These are phyloP conservation scores for Oldenlandia corymbosa DNA, from an alignment of 257 asterid genomes.

Conservation along the genomic window DNA sequence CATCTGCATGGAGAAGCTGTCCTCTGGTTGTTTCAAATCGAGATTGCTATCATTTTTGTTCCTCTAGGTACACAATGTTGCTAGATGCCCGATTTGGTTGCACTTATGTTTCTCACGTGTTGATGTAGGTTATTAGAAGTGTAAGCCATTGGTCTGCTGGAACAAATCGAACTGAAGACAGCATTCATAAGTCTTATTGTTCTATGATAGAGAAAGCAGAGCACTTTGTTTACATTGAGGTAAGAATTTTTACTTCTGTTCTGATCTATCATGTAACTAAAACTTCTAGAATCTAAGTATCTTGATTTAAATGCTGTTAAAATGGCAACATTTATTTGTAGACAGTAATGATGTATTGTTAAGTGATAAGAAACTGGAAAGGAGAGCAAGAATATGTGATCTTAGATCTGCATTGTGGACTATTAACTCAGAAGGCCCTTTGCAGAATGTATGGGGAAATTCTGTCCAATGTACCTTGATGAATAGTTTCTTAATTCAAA, in stretches of 20 bases:
- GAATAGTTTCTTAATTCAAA: no score
- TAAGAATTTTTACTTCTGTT: slow-evolving; percentile 16
- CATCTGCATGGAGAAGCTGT: background rate
- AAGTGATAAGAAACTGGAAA: background rate
- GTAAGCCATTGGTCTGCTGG: slow-evolving; percentile 99
- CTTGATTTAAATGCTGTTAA: background rate
- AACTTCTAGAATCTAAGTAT: background rate
- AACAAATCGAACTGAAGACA: slow-evolving; percentile 86
- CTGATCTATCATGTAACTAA: background rate
- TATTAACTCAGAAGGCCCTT: background rate
- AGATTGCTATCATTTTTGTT: background rate
- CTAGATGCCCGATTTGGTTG: background rate
- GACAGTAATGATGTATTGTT: no score
- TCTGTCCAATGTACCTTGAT: background rate
- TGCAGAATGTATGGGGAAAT: background rate
- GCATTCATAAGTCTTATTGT: slow-evolving; percentile 93
- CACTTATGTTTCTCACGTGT: slow-evolving; percentile 4
- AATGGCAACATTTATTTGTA: no score
- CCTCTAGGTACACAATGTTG: background rate
- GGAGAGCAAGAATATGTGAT: background rate
- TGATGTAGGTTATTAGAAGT: slow-evolving; percentile 74
- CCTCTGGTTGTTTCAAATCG: background rate
- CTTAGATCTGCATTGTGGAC: background rate
- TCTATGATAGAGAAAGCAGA: slow-evolving; percentile 83
- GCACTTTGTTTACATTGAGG: slow-evolving; percentile 87